Percentiles rank a stretch among this genome's conserved stretches.
These are phyloP conservation scores for Hordeum pubiflorum DNA, from an alignment of 202 grass and related monocot genomes.

Conservation along the genomic window DNA sequence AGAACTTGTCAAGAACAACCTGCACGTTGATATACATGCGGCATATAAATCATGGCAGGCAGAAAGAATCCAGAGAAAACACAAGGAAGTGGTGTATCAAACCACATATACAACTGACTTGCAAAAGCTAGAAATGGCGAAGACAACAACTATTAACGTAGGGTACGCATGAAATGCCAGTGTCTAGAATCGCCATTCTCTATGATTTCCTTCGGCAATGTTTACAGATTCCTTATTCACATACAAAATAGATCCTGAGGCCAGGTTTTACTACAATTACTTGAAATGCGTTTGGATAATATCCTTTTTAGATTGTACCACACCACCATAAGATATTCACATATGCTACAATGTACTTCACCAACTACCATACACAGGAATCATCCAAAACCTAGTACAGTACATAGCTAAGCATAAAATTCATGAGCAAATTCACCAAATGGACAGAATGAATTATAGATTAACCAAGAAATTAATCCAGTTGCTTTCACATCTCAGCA, in stretches of 20 bases:
- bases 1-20: slow-evolving; percentile 52
- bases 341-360: background rate
- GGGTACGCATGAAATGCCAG: background rate
- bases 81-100: background rate
- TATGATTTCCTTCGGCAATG: background rate
- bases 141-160: background rate
- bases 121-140: background rate
- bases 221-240: background rate
- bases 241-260: background rate
- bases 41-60: background rate
- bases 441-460: background rate
- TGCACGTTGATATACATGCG: background rate
- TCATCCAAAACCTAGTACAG: background rate
- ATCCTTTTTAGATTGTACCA: background rate
- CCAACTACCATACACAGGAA: background rate
- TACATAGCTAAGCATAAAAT: background rate
- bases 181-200: background rate
- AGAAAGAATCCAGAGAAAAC: background rate
- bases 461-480: background rate
- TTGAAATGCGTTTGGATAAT: too few relatives aligned
- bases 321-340: background rate
- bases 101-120: background rate
- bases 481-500: background rate
- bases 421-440: background rate
- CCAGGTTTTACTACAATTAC: too few relatives aligned